Percentiles rank a stretch among this genome's conserved stretches.
Conservation (phyloP, 345 rosid species). For the Arabidopsis arenosa region DNA sequence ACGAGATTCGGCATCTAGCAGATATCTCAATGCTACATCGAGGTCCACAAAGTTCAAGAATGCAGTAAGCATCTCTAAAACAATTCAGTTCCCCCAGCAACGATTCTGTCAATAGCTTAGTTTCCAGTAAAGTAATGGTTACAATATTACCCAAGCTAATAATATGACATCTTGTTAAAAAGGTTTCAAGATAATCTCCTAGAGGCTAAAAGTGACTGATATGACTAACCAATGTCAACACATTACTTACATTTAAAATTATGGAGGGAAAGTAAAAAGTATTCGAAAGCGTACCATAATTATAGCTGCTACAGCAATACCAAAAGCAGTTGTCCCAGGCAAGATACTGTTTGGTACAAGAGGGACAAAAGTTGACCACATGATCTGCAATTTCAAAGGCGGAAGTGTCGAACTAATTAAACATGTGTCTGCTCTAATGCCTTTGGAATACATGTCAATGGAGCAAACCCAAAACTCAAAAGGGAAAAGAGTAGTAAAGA, state of each 20-base stretch:
- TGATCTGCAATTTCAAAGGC: constrained; percentile 56
- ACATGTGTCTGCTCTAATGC: neutral
- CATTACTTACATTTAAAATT: neutral
- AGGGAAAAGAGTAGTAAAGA: constrained; percentile 15
- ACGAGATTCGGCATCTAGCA: neutral
- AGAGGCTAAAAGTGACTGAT: neutral
- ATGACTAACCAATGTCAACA: neutral
- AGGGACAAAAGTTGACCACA: constrained; percentile 96
- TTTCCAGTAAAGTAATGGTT: constrained; percentile 1
- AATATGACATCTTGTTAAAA: neutral
- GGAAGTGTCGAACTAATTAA: neutral
- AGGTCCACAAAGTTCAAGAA: constrained; percentile 14
- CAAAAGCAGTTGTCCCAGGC: constrained; percentile 72
- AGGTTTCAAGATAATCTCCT: neutral
- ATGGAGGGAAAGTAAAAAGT: constrained; percentile 23
- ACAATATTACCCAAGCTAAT: constrained; percentile 4
- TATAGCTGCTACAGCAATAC: constrained; percentile 66
- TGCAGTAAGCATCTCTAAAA: neutral
- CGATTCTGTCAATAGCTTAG: neutral
- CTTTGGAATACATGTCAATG: neutral
- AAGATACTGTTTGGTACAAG: constrained; percentile 65
- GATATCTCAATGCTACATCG: neutral
- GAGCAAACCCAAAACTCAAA: neutral
- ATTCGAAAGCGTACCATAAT: constrained; percentile 63
- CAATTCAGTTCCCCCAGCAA: neutral